Base-by-base conservation (phyloP, 2,329 filamentous ascomycete genomes). In the Ceratocystis smalleyi region DNA sequence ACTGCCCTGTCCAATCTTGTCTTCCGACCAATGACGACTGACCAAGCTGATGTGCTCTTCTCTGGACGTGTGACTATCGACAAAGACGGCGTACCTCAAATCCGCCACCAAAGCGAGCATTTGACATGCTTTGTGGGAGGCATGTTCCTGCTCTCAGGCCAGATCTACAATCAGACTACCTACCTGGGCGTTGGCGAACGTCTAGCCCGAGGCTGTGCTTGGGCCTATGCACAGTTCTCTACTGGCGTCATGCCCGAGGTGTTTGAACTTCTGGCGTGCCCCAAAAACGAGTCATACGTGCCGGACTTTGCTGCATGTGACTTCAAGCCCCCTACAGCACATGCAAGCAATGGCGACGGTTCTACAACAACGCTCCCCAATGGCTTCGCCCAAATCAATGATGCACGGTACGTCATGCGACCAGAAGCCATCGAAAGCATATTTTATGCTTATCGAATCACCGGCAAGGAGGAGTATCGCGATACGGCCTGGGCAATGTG, bases 371-470 rank as follows among this genome's bases (percentile, higher is more conserved):
- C 12, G 17, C 51, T 55, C 24, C 78, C 80, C 5, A 74, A 74
- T 4, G 84, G 84, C 22, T 82, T 86, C 71, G 75, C 79, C 2
- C 75, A 75, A 19, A 77, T 86, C 59, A 73, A 75, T 49, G 81
- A 85, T 65, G 73, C 76, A 43, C 78, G 78, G 64, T 89, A 88
- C 70, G 81, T 87, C 35, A 76, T 89, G 57, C 80, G 85, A 65
- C 88, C 88, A 19, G 88, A 92, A 74, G 88, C 88, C 1, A 89
- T 92, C 63, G 88, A 92, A 71, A 79, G 77, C 68, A 73, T 82
- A 12, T 82, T 83, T 65, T 69, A 81, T 57, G 74, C 82, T 68
- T 82, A 81, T 68, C 76, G 80, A 19, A 75, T 81, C 60, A 82
- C 79, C 0, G 80, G 77, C 1, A 72, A 77, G 45, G 60, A 72